phyloP scores from a whole-genome alignment of 805 yeast genomes.

The Crinitomyces ghanaensis region DNA sequence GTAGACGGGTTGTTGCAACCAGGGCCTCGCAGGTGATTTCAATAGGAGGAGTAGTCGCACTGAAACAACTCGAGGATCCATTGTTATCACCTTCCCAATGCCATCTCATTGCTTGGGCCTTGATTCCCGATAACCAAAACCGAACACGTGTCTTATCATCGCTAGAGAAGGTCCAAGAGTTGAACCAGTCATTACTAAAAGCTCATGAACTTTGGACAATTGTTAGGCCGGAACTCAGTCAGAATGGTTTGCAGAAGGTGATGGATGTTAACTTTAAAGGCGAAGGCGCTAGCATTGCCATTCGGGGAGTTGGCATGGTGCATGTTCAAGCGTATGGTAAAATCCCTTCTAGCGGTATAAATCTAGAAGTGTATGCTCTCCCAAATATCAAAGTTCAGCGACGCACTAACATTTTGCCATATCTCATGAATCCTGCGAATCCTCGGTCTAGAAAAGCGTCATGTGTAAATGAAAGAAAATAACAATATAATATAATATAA shows the following conservation, averaged over 20 bases:
- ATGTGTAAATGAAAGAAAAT: not conserved
- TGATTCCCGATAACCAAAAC: slow-evolving; percentile 17
- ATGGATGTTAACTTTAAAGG: slow-evolving; percentile 9
- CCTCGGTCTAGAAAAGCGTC: not conserved
- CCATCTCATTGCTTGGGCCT: slow-evolving; percentile 22
- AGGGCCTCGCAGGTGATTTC: slow-evolving; percentile 24
- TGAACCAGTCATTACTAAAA: slow-evolving; percentile 7
- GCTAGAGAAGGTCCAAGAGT: slow-evolving; percentile 15
- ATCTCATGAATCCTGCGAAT: slow-evolving; percentile 5
- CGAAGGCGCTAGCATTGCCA: slow-evolving; percentile 18
- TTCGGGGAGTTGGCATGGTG: slow-evolving; percentile 25
- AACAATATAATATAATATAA: not conserved
- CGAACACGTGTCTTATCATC: slow-evolving; percentile 15
- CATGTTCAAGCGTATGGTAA: slow-evolving; percentile 23
- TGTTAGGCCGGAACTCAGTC: slow-evolving; percentile 6
- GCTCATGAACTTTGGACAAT: slow-evolving; percentile 19
- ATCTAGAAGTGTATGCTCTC: slow-evolving; percentile 16
- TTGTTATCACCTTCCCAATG: not conserved
- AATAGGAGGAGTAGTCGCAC: slow-evolving; percentile 25
- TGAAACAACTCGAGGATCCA: slow-evolving; percentile 14
- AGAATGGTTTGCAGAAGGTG: slow-evolving; percentile 2
- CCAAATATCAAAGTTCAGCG: slow-evolving; percentile 17
- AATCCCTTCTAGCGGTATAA: slow-evolving; percentile 21
- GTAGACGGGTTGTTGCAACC: slow-evolving; percentile 14
- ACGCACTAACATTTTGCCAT: slow-evolving; percentile 18